Percentiles rank a stretch among this genome's conserved stretches.
Evolutionary conservation across 208 protist genomes (phyloP).

Genomic region (Leishmania major): DNA sequence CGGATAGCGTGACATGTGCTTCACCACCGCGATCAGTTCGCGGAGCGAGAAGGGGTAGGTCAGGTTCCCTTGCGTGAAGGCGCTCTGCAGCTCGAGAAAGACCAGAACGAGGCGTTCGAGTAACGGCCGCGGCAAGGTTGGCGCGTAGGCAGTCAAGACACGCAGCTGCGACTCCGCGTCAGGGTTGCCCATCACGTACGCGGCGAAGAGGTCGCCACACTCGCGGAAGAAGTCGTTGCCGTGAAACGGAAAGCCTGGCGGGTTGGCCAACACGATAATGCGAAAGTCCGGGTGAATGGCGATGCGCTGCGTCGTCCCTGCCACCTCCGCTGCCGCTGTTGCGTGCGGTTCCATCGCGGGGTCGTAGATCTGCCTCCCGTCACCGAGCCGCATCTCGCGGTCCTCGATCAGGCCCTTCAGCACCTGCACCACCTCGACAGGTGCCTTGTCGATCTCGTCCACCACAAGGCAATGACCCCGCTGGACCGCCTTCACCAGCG

Average conservation of each 20-base stretch:
- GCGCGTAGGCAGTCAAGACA: slow-evolving; percentile 74
- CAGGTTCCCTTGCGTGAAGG: slow-evolving; percentile 87
- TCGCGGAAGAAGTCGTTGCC: slow-evolving; percentile 95
- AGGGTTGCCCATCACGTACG: slow-evolving; percentile 93
- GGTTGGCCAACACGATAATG: slow-evolving; percentile 89
- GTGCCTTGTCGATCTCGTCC: slow-evolving; percentile 97
- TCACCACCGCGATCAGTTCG: slow-evolving; percentile 94
- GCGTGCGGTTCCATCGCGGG: neutral
- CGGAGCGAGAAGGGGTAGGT: slow-evolving; percentile 92
- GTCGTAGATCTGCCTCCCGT: slow-evolving; percentile 74
- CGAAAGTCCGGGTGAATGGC: slow-evolving; percentile 81
- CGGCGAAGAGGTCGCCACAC: slow-evolving; percentile 92
- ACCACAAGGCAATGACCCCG: slow-evolving; percentile 94
- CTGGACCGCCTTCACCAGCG: slow-evolving; percentile 92
- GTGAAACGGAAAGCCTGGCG: slow-evolving; percentile 94
- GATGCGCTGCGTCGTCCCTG: slow-evolving; percentile 30
- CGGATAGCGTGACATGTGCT: slow-evolving; percentile 90
- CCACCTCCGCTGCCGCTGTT: neutral
- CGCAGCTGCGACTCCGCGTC: slow-evolving; percentile 83
- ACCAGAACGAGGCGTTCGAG: slow-evolving; percentile 66
- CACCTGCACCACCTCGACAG: slow-evolving; percentile 92
- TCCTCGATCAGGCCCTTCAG: slow-evolving; percentile 91
- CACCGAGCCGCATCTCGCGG: slow-evolving; percentile 81
- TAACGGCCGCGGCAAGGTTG: slow-evolving; percentile 53
- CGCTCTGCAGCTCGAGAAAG: slow-evolving; percentile 76